phyloP scores from a whole-genome alignment of 2,329 filamentous ascomycete species.

The Sarocladiaceae sp. region DNA sequence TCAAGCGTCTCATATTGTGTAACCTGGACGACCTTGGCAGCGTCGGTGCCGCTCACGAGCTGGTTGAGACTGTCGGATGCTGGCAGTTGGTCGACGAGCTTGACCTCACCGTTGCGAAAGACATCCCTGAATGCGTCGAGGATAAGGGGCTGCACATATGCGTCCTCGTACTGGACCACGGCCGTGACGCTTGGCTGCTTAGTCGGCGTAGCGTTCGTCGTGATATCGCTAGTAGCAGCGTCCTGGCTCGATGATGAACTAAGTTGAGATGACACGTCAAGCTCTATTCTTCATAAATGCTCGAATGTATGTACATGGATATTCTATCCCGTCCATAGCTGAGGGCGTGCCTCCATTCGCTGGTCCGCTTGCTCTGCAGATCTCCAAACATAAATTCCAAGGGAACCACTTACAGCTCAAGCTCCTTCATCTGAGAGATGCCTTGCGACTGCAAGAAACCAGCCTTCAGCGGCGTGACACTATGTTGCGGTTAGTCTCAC shows the following conservation, averaged over 20 bases:
- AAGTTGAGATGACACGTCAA: background rate
- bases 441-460: slow-evolving; percentile 78
- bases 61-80: slow-evolving; percentile 37
- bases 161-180: slow-evolving; percentile 76
- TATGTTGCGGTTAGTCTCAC: slow-evolving; percentile 31
- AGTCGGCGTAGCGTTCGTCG: background rate
- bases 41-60: slow-evolving; percentile 37
- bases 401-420: slow-evolving; percentile 69
- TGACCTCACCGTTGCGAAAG: slow-evolving; percentile 49
- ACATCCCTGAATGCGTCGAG: slow-evolving; percentile 60
- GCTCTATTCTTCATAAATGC: background rate
- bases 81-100: slow-evolving; percentile 43
- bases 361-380: slow-evolving; percentile 19
- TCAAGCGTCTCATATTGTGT: slow-evolving; percentile 81
- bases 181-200: slow-evolving; percentile 43
- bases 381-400: slow-evolving; percentile 13
- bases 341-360: slow-evolving; percentile 9
- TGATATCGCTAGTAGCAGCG: background rate
- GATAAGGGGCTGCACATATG: slow-evolving; percentile 84
- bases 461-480: slow-evolving; percentile 78
- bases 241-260: slow-evolving; percentile 2
- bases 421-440: slow-evolving; percentile 59
- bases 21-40: slow-evolving; percentile 63
- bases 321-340: no score
- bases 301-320: slow-evolving; percentile 13